phyloP scores from a whole-genome alignment of 1,139 yeast species.

The Geotrichum citri-aurantii region DNA sequence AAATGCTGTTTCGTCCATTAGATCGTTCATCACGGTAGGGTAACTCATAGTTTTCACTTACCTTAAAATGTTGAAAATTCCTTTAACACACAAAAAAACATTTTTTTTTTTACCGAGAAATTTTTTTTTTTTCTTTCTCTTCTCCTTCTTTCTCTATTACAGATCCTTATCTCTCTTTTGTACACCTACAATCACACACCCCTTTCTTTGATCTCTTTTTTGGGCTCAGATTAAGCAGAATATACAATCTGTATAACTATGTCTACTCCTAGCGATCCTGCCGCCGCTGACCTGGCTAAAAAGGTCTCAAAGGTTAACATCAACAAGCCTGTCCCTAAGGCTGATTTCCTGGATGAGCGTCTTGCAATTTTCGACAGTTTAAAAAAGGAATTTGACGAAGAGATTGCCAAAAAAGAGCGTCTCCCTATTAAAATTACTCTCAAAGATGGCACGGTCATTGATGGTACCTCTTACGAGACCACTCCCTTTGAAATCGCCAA shows the following conservation, averaged over 20 bases:
- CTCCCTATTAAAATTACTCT: conserved; percentile 70
- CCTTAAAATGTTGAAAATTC: no score
- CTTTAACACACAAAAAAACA: no score
- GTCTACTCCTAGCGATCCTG: conserved; percentile 17
- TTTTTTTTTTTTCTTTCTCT: background rate
- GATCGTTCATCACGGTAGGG: no score
- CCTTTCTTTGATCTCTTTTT: background rate
- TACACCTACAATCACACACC: background rate
- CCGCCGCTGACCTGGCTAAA: conserved; percentile 17
- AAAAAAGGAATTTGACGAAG: conserved; percentile 71
- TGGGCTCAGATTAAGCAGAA: background rate
- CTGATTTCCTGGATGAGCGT: conserved; percentile 75
- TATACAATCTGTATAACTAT: conserved; percentile 1
- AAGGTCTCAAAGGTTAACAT: conserved; percentile 17
- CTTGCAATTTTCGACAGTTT: conserved; percentile 72
- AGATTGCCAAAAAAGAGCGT: conserved; percentile 55
- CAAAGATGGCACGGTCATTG: conserved; percentile 77
- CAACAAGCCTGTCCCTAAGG: conserved; percentile 50
- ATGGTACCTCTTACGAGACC: conserved; percentile 84
- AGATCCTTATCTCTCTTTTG: background rate
- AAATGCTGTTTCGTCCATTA: no score
- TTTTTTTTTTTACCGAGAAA: no score
- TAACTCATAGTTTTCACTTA: no score
- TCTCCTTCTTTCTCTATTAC: background rate
- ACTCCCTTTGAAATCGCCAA: conserved; percentile 82